Percentiles rank a stretch among this genome's conserved stretches.
phyloP scores from a whole-genome alignment of 257 asterid genomes.

The Penstemon davidsonii region DNA sequence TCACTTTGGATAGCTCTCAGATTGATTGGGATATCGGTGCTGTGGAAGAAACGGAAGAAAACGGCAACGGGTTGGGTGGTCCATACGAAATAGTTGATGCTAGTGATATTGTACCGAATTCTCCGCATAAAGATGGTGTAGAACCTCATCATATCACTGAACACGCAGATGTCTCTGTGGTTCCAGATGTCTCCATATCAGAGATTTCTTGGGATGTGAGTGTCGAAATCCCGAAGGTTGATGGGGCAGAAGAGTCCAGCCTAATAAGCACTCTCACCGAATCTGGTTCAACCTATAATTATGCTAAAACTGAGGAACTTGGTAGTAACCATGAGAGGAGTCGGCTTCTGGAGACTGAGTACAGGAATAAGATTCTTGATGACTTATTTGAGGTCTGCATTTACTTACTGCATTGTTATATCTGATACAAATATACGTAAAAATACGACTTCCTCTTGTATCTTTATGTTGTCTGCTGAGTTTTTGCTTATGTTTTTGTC shows the following conservation, averaged over 20 bases:
- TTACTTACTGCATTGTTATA: conserved; percentile 10
- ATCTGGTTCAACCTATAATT: conserved; percentile 31
- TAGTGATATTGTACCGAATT: conserved; percentile 57
- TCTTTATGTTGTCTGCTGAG: conserved; percentile 7
- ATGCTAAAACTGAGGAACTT: conserved; percentile 36
- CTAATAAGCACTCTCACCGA: conserved; percentile 34
- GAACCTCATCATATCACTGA: conserved; percentile 37
- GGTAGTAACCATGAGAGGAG: conserved; percentile 59
- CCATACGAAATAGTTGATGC: conserved; percentile 92
- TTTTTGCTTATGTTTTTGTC: conserved; percentile 26
- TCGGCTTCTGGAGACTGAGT: conserved; percentile 89
- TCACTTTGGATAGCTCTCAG: conserved; percentile 74
- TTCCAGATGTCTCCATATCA: conserved; percentile 46
- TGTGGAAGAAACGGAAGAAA: conserved; percentile 72
- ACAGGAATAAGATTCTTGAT: conserved; percentile 91
- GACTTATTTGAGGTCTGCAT: conserved; percentile 84
- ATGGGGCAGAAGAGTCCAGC: conserved; percentile 42
- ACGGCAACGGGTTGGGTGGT: conserved; percentile 88
- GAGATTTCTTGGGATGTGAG: conserved; percentile 81
- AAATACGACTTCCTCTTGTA: background rate
- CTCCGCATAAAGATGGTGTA: conserved; percentile 42
- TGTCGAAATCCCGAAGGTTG: conserved; percentile 57
- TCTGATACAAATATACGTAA: background rate
- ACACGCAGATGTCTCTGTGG: conserved; percentile 37
- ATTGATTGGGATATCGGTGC: conserved; percentile 92